These are phyloP conservation scores for Elaeis oleifera DNA, from an alignment of 202 grass and related monocot species.

Conservation along the genomic window DNA sequence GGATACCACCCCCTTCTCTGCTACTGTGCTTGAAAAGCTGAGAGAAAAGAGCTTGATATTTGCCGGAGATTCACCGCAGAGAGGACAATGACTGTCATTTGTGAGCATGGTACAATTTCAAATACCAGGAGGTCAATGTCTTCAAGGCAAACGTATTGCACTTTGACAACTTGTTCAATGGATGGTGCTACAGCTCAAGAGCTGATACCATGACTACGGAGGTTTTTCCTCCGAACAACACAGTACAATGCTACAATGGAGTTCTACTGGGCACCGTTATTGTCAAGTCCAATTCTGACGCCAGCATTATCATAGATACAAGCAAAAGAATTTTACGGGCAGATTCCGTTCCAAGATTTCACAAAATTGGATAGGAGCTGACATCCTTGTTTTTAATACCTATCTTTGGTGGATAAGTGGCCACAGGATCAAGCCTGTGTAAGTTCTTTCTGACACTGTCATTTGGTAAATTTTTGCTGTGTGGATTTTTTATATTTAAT, in stretches of 20 bases:
- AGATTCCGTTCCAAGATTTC: constrained; percentile 47
- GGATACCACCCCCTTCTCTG: not conserved
- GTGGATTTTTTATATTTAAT: too few relatives aligned
- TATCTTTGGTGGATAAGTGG: constrained; percentile 79
- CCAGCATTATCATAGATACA: constrained; percentile 24
- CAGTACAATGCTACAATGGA: constrained; percentile 66
- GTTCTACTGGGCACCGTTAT: constrained; percentile 81
- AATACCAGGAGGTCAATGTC: constrained; percentile 33
- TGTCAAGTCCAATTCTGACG: constrained; percentile 59
- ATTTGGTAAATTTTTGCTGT: too few relatives aligned
- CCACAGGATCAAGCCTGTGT: constrained; percentile 53
- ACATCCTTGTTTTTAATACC: constrained; percentile 74
- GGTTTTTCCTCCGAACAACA: constrained; percentile 4
- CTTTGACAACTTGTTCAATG: too few relatives aligned
- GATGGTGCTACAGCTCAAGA: too few relatives aligned
- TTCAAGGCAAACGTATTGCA: constrained; percentile 35
- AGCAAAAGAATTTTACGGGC: constrained; percentile 45
- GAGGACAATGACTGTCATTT: constrained; percentile 59
- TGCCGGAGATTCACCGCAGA: constrained; percentile 60
- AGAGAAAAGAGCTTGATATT: constrained; percentile 69
- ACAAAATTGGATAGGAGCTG: constrained; percentile 35
- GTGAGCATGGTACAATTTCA: constrained; percentile 50
- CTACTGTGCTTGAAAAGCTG: constrained; percentile 43
- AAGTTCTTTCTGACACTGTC: constrained; percentile 3
- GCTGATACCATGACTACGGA: too few relatives aligned